Evolutionary conservation across 1,284 basidiomycete species (phyloP).

Genomic region (Coniferiporia sulphurascens): DNA sequence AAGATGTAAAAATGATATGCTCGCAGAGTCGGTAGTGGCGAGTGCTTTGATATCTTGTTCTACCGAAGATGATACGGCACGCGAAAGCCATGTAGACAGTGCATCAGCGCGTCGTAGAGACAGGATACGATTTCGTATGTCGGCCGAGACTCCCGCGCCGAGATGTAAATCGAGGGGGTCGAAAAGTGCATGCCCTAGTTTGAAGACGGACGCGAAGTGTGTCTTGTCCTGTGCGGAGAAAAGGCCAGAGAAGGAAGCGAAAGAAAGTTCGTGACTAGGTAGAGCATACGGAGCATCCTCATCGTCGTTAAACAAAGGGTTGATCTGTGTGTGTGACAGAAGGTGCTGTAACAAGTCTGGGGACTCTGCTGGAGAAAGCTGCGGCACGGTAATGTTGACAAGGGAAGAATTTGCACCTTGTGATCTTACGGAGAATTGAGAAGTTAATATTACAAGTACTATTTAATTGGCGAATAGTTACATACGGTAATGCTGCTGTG

Average conservation of each 20-base stretch:
- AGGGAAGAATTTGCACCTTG: constrained; percentile 54
- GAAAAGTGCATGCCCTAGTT: constrained; percentile 87
- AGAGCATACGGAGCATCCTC: constrained; percentile 55
- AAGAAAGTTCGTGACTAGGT: constrained; percentile 59
- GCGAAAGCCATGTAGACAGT: constrained; percentile 83
- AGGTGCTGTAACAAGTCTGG: constrained; percentile 72
- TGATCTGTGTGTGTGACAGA: constrained; percentile 70
- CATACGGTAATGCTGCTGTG: constrained; percentile 49
- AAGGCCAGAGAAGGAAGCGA: constrained; percentile 71
- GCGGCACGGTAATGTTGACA: constrained; percentile 44
- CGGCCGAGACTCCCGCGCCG: constrained; percentile 46
- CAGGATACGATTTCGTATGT: constrained; percentile 56
- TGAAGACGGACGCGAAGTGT: constrained; percentile 79
- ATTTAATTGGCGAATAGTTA: constrained; percentile 17
- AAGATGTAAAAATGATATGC: constrained; percentile 72
- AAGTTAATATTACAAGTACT: constrained; percentile 13
- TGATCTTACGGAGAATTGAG: constrained; percentile 32
- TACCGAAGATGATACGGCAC: constrained; percentile 67
- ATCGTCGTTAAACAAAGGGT: constrained; percentile 42
- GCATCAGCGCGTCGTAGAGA: constrained; percentile 75
- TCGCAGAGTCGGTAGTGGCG: constrained; percentile 40
- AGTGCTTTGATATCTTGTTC: constrained; percentile 68
- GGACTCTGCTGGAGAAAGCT: constrained; percentile 33
- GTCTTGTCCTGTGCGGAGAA: constrained; percentile 74
- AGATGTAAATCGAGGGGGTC: constrained; percentile 75